phyloP scores from a whole-genome alignment of 2,329 filamentous ascomycete species.

The Penicillium sp. region DNA sequence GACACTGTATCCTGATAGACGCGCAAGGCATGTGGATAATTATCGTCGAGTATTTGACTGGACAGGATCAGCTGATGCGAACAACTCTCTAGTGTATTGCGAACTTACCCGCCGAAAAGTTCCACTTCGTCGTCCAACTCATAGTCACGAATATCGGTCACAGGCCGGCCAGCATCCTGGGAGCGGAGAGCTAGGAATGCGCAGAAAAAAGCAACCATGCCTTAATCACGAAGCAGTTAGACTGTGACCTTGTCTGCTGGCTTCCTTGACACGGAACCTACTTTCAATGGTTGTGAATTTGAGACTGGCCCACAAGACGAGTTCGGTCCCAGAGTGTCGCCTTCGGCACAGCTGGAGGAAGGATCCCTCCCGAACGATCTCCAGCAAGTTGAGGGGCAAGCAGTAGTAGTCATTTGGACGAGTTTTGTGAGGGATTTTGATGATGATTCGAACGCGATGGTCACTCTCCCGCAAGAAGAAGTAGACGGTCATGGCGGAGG shows the following conservation, averaged over 20 bases:
- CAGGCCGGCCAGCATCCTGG: conserved; percentile 49
- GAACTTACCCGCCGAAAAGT: conserved; percentile 50
- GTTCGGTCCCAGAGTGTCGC: conserved; percentile 36
- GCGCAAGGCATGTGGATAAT: conserved; percentile 54
- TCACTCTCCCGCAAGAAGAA: conserved; percentile 54
- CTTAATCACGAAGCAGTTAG: conserved; percentile 27
- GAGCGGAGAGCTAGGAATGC: conserved; percentile 57
- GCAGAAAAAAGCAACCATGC: conserved; percentile 57
- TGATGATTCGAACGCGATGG: conserved; percentile 54
- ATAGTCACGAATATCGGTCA: conserved; percentile 46
- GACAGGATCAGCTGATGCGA: conserved; percentile 16
- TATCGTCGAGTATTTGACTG: conserved; percentile 53
- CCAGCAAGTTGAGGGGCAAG: conserved; percentile 50
- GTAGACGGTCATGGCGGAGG: conserved; percentile 44
- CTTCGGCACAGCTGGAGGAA: conserved; percentile 42
- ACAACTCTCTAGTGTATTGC: not conserved
- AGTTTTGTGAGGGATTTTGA: conserved; percentile 45
- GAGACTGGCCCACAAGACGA: conserved; percentile 54
- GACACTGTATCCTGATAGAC: conserved; percentile 53
- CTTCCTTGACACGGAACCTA: conserved; percentile 30
- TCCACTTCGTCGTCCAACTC: conserved; percentile 50
- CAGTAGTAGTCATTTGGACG: conserved; percentile 48
- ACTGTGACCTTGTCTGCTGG: not conserved
- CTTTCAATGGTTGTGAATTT: conserved; percentile 56
- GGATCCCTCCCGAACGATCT: conserved; percentile 37